phyloP scores from a whole-genome alignment of 2,329 filamentous ascomycete genomes.

The Geoglossum cookeanum region DNA sequence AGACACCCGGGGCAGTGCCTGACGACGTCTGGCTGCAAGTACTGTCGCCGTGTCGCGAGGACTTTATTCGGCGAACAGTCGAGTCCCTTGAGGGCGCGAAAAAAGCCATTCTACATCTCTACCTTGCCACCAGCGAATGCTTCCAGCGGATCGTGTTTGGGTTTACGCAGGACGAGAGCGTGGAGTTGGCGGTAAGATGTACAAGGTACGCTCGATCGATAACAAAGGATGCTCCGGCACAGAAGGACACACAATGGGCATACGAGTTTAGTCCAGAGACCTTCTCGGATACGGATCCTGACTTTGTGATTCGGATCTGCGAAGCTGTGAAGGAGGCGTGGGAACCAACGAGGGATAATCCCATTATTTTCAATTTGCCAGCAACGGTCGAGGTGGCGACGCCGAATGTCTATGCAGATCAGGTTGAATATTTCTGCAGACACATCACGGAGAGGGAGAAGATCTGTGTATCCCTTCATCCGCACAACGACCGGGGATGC shows the following conservation, averaged over 20 bases:
- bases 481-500: slow-evolving; percentile 86
- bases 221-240: slow-evolving; percentile 55
- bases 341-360: slow-evolving; percentile 59
- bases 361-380: slow-evolving; percentile 91
- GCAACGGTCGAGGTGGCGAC: slow-evolving; percentile 92
- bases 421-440: slow-evolving; percentile 87
- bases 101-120: slow-evolving; percentile 88
- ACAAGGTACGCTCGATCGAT: slow-evolving; percentile 72
- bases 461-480: slow-evolving; percentile 48
- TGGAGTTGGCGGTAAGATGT: slow-evolving; percentile 70
- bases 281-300: slow-evolving; percentile 78
- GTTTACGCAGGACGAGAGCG: slow-evolving; percentile 62
- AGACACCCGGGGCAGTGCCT: slow-evolving; percentile 65
- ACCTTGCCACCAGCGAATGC: slow-evolving; percentile 88
- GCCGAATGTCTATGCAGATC: slow-evolving; percentile 88
- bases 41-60: slow-evolving; percentile 75
- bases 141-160: slow-evolving; percentile 85
- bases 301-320: slow-evolving; percentile 68
- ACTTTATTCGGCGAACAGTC: slow-evolving; percentile 77
- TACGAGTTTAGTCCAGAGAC: slow-evolving; percentile 75
- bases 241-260: slow-evolving; percentile 44
- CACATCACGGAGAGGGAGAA: slow-evolving; percentile 37
- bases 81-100: slow-evolving; percentile 77
- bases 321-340: slow-evolving; percentile 88
- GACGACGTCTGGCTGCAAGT: slow-evolving; percentile 88